phyloP scores from a whole-genome alignment of 257 asterid genomes.

The Rubia yunnanensis region DNA sequence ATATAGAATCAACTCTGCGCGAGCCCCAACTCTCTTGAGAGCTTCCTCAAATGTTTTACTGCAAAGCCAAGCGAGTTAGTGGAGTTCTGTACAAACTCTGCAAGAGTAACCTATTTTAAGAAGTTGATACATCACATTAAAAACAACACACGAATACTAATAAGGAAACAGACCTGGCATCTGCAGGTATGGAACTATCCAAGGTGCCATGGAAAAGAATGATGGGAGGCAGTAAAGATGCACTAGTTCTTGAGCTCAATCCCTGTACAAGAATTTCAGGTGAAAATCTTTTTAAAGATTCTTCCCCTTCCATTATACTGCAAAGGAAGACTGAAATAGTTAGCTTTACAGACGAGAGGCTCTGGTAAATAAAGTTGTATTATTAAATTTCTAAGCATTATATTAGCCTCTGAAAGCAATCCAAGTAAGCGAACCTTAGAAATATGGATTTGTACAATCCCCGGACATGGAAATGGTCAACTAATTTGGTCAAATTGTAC shows the following conservation, averaged over 20 bases:
- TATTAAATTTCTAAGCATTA: not conserved
- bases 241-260: constrained; percentile 29
- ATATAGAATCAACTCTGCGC: constrained; percentile 57
- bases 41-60: constrained; percentile 56
- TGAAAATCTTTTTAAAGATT: constrained; percentile 58
- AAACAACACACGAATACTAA: not conserved
- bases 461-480: constrained; percentile 84
- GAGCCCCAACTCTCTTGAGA: constrained; percentile 57
- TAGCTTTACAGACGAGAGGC: constrained; percentile 5
- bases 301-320: constrained; percentile 97
- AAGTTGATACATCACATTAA: not conserved
- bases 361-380: constrained; percentile 3
- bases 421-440: constrained; percentile 44
- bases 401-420: constrained; percentile 7
- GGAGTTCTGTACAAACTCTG: not conserved
- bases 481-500: constrained; percentile 70
- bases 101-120: not conserved
- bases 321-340: constrained; percentile 14
- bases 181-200: constrained; percentile 72
- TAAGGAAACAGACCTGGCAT: constrained; percentile 57
- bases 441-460: constrained; percentile 92
- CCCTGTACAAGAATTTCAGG: constrained; percentile 64
- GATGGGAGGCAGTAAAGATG: constrained; percentile 55
- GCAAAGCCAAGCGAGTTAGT: constrained; percentile 19
- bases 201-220: constrained; percentile 75